Evolutionary conservation across 805 yeast species (phyloP).

Genomic region (Metschnikowia sp.): DNA sequence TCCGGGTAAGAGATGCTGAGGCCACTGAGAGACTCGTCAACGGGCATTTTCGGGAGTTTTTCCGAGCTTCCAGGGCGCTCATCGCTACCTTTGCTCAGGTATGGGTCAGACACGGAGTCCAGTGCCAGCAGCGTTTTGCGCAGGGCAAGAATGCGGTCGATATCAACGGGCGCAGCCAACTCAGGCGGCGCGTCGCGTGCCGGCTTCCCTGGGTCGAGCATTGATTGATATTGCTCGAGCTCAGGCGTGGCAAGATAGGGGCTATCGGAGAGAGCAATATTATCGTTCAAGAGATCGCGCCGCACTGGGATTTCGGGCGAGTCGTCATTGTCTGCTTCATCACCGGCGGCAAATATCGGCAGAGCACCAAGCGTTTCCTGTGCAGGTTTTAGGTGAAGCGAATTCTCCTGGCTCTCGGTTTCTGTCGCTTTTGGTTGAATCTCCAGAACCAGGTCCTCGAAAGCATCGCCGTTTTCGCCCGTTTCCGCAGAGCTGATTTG

Average conservation of each 20-base stretch:
- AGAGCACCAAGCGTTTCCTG: too few species aligned
- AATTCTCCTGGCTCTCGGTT: too few species aligned
- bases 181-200: neutral
- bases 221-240: constrained; percentile 14
- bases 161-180: constrained; percentile 9
- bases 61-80: neutral
- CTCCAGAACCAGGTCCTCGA: too few species aligned
- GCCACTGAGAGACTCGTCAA: neutral
- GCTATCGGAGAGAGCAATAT: constrained; percentile 2
- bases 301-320: constrained; percentile 16
- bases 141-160: constrained; percentile 16
- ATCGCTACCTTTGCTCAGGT: neutral
- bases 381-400: too few species aligned
- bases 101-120: too few species aligned
- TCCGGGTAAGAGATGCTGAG: constrained; percentile 4
- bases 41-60: neutral
- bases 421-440: too few species aligned
- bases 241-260: constrained; percentile 17
- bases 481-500: neutral
- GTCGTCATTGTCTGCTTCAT: neutral
- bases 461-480: too few species aligned
- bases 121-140: too few species aligned
- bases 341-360: neutral
- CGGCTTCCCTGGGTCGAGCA: constrained; percentile 20
- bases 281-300: constrained; percentile 10